Percentiles rank a stretch among this genome's conserved stretches.
Evolutionary conservation across 2,329 filamentous ascomycete genomes (phyloP).

Genomic region (Cryphonectria naterciae): DNA sequence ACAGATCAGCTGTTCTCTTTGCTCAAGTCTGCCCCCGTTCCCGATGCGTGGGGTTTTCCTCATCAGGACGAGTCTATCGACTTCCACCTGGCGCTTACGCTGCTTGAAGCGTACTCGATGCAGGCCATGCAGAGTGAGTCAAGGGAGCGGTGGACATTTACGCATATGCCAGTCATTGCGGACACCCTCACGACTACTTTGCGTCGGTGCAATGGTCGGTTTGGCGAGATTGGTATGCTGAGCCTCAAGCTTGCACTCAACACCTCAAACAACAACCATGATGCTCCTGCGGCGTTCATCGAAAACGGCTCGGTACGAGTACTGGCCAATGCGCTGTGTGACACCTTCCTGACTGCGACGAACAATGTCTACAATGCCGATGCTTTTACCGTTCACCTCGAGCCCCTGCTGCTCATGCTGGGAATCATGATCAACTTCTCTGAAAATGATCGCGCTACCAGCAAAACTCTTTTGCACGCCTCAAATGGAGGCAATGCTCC

Average conservation of each 20-base stretch:
- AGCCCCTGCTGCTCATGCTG: slow-evolving; percentile 76
- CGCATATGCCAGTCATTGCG: slow-evolving; percentile 57
- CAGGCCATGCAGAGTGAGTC: slow-evolving; percentile 50
- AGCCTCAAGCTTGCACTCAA: slow-evolving; percentile 78
- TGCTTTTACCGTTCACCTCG: slow-evolving; percentile 58
- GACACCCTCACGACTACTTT: slow-evolving; percentile 49
- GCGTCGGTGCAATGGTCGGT: slow-evolving; percentile 39
- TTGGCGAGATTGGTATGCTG: slow-evolving; percentile 49
- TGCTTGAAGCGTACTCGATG: slow-evolving; percentile 60
- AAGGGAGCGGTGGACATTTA: slow-evolving; percentile 49
- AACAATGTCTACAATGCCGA: slow-evolving; percentile 52
- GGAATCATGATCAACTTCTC: slow-evolving; percentile 87
- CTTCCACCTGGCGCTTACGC: slow-evolving; percentile 49
- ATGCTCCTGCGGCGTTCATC: slow-evolving; percentile 71
- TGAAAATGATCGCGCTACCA: slow-evolving; percentile 72
- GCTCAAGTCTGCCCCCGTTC: slow-evolving; percentile 42
- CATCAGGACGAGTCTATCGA: slow-evolving; percentile 42
- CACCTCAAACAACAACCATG: slow-evolving; percentile 78
- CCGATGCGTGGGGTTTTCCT: slow-evolving; percentile 43
- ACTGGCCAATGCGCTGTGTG: slow-evolving; percentile 55
- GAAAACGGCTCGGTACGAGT: slow-evolving; percentile 57
- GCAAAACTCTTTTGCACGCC: slow-evolving; percentile 50
- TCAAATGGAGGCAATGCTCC: slow-evolving; percentile 45
- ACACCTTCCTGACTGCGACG: slow-evolving; percentile 53
- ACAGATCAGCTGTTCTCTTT: slow-evolving; percentile 54